These are phyloP conservation scores for Camellia granthamiana DNA, from an alignment of 148 eudicot species.

Conservation along the genomic window DNA sequence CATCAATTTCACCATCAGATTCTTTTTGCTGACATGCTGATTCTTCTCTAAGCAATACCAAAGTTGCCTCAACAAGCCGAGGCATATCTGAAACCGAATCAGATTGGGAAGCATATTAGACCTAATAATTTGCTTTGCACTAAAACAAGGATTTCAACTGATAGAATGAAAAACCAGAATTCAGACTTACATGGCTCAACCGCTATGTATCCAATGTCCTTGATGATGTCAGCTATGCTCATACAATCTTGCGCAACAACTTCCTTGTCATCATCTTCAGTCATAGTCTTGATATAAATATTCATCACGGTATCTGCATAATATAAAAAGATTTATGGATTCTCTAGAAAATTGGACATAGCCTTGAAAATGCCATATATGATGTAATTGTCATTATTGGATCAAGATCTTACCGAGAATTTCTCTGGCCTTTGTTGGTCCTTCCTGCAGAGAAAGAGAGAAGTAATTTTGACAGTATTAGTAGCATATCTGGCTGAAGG, in stretches of 20 bases:
- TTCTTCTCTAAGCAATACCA: constrained; percentile 67
- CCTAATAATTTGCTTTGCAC: constrained; percentile 6
- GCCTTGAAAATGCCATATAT: constrained; percentile 6
- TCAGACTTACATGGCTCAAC: constrained; percentile 73
- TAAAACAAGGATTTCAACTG: background rate
- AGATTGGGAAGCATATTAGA: constrained; percentile 12
- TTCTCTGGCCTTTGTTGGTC: background rate
- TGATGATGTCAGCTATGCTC: constrained; percentile 66
- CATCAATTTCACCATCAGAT: constrained; percentile 83
- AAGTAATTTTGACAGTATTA: constrained; percentile 2
- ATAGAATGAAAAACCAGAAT: constrained; percentile 5
- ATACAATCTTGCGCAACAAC: constrained; percentile 97
- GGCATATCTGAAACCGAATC: constrained; percentile 51
- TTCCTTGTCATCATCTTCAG: constrained; percentile 95
- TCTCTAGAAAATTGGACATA: background rate
- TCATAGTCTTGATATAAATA: constrained; percentile 78
- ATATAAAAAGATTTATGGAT: background rate
- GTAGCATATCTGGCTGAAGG: background rate
- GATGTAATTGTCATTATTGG: background rate
- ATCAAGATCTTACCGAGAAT: constrained; percentile 54
- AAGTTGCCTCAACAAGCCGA: constrained; percentile 69
- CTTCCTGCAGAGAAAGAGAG: constrained; percentile 49
- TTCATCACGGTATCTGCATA: constrained; percentile 76
- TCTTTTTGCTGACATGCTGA: constrained; percentile 76
- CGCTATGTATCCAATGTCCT: constrained; percentile 64